phyloP scores from a whole-genome alignment of 495 filamentous ascomycete species.

The Hypomontagnella submonticulosa region DNA sequence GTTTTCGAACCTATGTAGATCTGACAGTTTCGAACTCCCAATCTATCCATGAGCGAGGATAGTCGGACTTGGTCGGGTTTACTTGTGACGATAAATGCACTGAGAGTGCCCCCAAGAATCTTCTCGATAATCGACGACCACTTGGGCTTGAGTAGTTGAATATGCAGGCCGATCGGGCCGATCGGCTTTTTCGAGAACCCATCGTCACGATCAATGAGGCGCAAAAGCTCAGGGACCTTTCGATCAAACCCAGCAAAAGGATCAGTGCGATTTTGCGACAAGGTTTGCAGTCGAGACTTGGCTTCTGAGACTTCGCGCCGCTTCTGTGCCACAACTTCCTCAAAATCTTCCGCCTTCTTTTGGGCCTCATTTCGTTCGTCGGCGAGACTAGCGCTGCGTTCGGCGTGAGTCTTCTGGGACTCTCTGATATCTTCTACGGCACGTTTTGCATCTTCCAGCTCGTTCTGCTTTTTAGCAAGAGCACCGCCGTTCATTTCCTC shows the following conservation, averaged over 20 bases:
- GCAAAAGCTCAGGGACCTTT: slow-evolving; percentile 71
- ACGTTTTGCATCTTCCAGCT: slow-evolving; percentile 62
- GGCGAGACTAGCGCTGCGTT: slow-evolving; percentile 33
- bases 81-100: slow-evolving; percentile 81
- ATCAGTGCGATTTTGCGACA: slow-evolving; percentile 48
- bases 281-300: slow-evolving; percentile 49
- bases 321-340: slow-evolving; percentile 55
- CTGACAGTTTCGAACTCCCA: slow-evolving; percentile 63
- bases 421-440: slow-evolving; percentile 57
- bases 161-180: slow-evolving; percentile 82
- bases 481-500: slow-evolving; percentile 66
- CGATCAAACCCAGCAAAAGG: slow-evolving; percentile 65
- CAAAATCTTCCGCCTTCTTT: slow-evolving; percentile 46
- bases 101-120: slow-evolving; percentile 70
- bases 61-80: slow-evolving; percentile 75
- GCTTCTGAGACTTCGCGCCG: slow-evolving; percentile 62
- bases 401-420: slow-evolving; percentile 50
- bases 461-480: slow-evolving; percentile 49
- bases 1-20: slow-evolving; percentile 73
- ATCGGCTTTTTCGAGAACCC: slow-evolving; percentile 78
- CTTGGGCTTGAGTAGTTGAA: slow-evolving; percentile 78
- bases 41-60: slow-evolving; percentile 67
- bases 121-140: slow-evolving; percentile 89
- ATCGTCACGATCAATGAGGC: slow-evolving; percentile 71
- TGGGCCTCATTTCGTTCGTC: slow-evolving; percentile 47